phyloP scores from a whole-genome alignment of 2,329 filamentous ascomycete species.

The Verticillium isaacii region DNA sequence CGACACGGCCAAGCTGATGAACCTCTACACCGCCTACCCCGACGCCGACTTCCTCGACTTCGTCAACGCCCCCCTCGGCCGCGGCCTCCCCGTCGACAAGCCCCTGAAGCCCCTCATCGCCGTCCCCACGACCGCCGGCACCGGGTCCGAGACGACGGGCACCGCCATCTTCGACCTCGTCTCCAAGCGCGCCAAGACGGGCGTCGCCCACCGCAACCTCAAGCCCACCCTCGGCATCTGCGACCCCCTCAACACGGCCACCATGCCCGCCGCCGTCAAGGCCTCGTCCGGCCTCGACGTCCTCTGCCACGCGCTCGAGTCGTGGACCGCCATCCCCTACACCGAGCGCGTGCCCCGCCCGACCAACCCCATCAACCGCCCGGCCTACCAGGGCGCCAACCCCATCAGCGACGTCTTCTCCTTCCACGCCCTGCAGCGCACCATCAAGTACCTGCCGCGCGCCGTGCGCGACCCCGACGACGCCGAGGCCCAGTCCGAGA shows the following conservation, averaged over 20 bases:
- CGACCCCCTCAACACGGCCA: conserved; percentile 82
- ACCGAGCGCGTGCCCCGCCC: conserved; percentile 80
- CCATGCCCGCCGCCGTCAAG: conserved; percentile 93
- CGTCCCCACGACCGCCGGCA: conserved; percentile 78
- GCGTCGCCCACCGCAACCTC: conserved; percentile 89
- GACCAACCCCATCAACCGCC: conserved; percentile 81
- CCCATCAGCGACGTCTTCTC: conserved; percentile 98
- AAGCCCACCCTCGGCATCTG: conserved; percentile 92
- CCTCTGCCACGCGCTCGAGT: conserved; percentile 90
- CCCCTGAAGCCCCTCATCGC: conserved; percentile 73
- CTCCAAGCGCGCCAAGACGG: conserved; percentile 85
- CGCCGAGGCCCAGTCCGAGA: conserved; percentile 86
- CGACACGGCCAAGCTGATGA: conserved; percentile 98
- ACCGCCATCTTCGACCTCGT: conserved; percentile 98
- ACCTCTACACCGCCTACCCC: conserved; percentile 85
- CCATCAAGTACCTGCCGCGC: conserved; percentile 87
- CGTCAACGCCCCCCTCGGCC: conserved; percentile 90
- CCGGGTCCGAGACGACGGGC: conserved; percentile 90
- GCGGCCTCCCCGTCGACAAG: conserved; percentile 70
- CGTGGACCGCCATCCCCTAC: conserved; percentile 96
- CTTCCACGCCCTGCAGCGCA: conserved; percentile 74
- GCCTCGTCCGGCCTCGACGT: conserved; percentile 91
- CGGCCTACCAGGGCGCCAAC: conserved; percentile 95
- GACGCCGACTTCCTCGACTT: conserved; percentile 96
- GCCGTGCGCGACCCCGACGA: conserved; percentile 86